Evolutionary conservation across 495 filamentous ascomycete species (phyloP), one percentile per base, ranked within the genome.

Genomic region (Cenococcum geophilum): DNA sequence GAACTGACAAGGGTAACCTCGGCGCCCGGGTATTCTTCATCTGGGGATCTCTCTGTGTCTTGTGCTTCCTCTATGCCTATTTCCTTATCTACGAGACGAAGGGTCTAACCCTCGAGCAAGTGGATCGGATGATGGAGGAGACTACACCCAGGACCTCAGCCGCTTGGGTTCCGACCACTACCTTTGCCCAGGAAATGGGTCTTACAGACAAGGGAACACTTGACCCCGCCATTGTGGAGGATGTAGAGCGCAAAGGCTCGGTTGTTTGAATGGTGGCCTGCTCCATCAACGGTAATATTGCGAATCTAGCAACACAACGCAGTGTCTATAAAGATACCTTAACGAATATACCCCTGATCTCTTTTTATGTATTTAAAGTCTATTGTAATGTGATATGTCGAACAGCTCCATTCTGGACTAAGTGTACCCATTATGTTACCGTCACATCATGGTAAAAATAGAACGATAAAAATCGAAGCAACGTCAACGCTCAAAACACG

Each of bases 71-170:
- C 66, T 89, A 84, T 76, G 81, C 85, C 60, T 91, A 86, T 80
- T 85, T 74, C 81, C 79, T 91, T 49, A 78, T 92, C 48, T 86
- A 86, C 59, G 89, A 92, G 78, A 91, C 89, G 74, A 92, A 91
- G 83, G 87, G 87, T 57, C 79, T 93, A 18, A 86, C 87, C n/a
- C 86, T 92, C 34, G 89, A 95, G 77, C 88, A 92, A 72, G 86
- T 95, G 67, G 89, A 92, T 76, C 80, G 82, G 74, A 91, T 92
- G 89, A 82, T 92, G 78, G 88, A 89, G 71, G 88, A 91, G 75
- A 82, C 81, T 1, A 85, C 78, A 3, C 83, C 89, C 16, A 72
- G 84, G 18, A 85, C 79, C 8, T 88, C 85, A 58, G 71, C 79
- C 69, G 81, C 79, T 65, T 92, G 89, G 88, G 77, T 77, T 63